Evolutionary conservation across 1,284 basidiomycete genomes (phyloP).

Genomic region (Pascua sp.): DNA sequence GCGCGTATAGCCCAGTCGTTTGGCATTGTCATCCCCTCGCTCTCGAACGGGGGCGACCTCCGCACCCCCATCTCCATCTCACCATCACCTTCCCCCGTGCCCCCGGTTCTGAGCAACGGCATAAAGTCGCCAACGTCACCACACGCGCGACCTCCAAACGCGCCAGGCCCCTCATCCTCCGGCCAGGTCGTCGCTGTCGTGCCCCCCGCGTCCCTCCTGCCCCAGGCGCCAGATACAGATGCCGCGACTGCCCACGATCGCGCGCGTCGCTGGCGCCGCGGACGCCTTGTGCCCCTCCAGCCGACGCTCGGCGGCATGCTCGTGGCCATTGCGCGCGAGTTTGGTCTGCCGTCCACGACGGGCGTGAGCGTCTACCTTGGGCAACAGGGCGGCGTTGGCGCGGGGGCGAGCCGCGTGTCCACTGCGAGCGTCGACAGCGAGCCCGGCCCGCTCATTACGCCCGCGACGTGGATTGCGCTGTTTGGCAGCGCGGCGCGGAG

Average conservation of each 20-base stretch:
- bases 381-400: background rate
- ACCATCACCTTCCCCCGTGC: conserved; percentile 10
- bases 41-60: background rate
- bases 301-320: conserved; percentile 45
- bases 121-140: too few relatives aligned
- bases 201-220: conserved; percentile 34
- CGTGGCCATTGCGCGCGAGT: conserved; percentile 45
- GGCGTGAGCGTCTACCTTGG: conserved; percentile 44
- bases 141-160: too few relatives aligned
- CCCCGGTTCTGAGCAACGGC: background rate
- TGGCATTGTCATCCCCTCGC: conserved; percentile 40
- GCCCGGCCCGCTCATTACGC: conserved; percentile 36
- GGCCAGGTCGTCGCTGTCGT: conserved; percentile 36
- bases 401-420: background rate
- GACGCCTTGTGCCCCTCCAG: conserved; percentile 42
- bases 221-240: conserved; percentile 7
- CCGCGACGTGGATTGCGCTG: conserved; percentile 35
- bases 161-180: background rate
- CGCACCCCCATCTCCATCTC: background rate
- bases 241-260: conserved; percentile 18
- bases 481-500: conserved; percentile 20
- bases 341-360: conserved; percentile 40
- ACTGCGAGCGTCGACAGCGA: background rate
- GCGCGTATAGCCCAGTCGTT: conserved; percentile 45
- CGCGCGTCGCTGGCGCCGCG: conserved; percentile 35